phyloP scores from a whole-genome alignment of 352 stramenopile genomes.

The Thraustochytrium striatum region DNA sequence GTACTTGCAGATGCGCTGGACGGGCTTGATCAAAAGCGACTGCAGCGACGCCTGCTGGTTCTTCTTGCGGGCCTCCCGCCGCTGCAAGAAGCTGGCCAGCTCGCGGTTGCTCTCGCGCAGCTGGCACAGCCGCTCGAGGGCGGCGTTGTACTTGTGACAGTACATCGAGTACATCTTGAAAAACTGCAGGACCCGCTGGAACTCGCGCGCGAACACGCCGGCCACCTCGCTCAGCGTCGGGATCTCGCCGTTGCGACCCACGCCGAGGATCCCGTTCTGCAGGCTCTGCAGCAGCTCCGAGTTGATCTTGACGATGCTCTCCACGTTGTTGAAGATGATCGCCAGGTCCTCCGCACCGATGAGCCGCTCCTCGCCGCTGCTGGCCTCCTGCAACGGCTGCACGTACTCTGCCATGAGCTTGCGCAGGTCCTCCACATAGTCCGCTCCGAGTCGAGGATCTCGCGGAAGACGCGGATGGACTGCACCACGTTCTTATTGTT shows the following conservation, averaged over 20 bases:
- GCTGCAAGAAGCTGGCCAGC: conserved; percentile 38
- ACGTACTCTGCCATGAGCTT: conserved; percentile 47
- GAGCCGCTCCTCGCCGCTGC: conserved; percentile 26
- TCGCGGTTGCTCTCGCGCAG: conserved; percentile 30
- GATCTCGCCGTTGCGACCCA: conserved; percentile 41
- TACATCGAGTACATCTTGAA: conserved; percentile 53
- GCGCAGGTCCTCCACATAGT: conserved; percentile 48
- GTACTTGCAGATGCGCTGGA: conserved; percentile 52
- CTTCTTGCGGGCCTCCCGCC: conserved; percentile 37
- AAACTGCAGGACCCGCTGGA: conserved; percentile 46
- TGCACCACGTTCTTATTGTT: conserved; percentile 47
- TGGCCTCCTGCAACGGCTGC: conserved; percentile 27
- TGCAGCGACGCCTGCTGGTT: conserved; percentile 42
- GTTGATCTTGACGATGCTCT: conserved; percentile 49
- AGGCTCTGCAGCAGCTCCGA: conserved; percentile 41
- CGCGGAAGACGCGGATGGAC: conserved; percentile 48
- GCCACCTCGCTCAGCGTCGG: conserved; percentile 29
- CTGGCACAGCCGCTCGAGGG: conserved; percentile 3
- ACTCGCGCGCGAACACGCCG: conserved; percentile 50
- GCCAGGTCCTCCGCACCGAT: conserved; percentile 37
- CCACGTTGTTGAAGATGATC: conserved; percentile 51
- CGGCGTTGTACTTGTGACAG: conserved; percentile 50
- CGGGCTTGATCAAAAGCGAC: conserved; percentile 51
- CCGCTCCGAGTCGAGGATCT: conserved; percentile 51
- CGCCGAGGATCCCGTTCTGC: conserved; percentile 17